Base-by-base conservation (phyloP, 1,284 basidiomycete species). In the Cutaneotrichosporon sp. region DNA sequence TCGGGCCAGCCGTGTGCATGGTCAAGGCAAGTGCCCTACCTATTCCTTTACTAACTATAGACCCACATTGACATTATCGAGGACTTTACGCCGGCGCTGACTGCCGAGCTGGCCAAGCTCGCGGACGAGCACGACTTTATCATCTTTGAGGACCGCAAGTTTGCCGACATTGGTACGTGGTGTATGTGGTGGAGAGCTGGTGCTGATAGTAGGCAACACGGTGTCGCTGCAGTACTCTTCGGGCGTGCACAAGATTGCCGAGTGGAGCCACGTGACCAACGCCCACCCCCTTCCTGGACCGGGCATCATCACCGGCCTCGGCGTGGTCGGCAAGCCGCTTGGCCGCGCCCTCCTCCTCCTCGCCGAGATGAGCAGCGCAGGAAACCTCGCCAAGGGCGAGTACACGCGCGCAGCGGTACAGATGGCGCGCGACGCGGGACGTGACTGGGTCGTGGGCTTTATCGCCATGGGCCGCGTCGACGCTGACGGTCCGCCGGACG, bases 131-230 rank as follows among this genome's bases (percentile, higher is more conserved):
- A 96, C 63, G 90, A 97, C 68, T 98, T 98, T 76, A 75, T 97
- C 53, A 94, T 97, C 68, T 99, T 98, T 63, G 94, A 98, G 77
- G 96, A 99, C 77, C 81, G 96, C 63, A 99, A 99, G 76, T 99
- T 99, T 69, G 96, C 96, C 20, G 96, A 99, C 76, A 98, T 99
- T 58, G 94, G 93, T 91, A 63, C 59, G 80, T 72, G 8, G 17
- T 13, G 38, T 12, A 9, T 15, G 15, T n/a, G 46, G 35, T 26
- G 35, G 22, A 22, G n/a, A 37, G 22, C 10, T n/a, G 10, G 7
- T 8, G 39, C 48, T 48, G 51, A 46, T 44, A 59, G 15, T 52
- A 97, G 93, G 94, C 39, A 97, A 97, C 77, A 98, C 96, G 2
- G 96, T 97, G 56, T 84, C 86, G 7, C 78, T 97, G 26, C 96